Evolutionary conservation across 257 asterid genomes (phyloP), one percentile per base, ranked within the genome.

Genomic region (Prunella vulgaris): DNA sequence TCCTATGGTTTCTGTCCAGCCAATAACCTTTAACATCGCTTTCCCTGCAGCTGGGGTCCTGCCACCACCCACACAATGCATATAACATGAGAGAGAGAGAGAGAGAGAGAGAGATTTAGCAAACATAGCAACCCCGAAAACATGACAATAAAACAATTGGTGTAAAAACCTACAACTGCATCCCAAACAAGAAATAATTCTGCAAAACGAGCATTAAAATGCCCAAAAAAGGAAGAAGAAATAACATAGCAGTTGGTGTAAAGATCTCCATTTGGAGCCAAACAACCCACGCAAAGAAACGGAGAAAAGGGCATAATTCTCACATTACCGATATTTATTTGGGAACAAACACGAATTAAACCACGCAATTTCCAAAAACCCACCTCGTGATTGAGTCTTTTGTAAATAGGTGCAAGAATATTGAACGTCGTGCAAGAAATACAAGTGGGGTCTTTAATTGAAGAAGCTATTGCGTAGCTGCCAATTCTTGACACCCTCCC

Each of bases 381-480:
- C 53, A 84, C 97, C 95, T 84, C 90, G 28, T 76, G 87, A 79
- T 83, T 78, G 61, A 94, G 89, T 25, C 99, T 82, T 70, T 94
- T 94, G 85, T 94, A 94, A 73, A 94, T 94, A 6, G 99, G 99
- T 3, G 99, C 99, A 6, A 94, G 92, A 66, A 94, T 94, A 74
- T 94, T 94, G 80, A 94, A 94, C 2, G 99, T 94, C 24, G 99
- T 94, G 82, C 99, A 94, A 5, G 99, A 94, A 80, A 94, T 78
- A 61, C 84, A 86, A 35, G 85, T 69, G 46, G 97, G 96, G 67
- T 94, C 99, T 22, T 84, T 80, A 64, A 87, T 84, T 2, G 97
- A 82, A 0, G 97, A 90, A 3, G 97, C 90, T 20, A 91, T 87
- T 0, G 97, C 95, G 67, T 89, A 91, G 66, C 84, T 85, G 44